Percentiles rank a stretch among this genome's conserved stretches.
Evolutionary conservation across 1,139 yeast species (phyloP).

Genomic region (Saccharomyces hybrid): DNA sequence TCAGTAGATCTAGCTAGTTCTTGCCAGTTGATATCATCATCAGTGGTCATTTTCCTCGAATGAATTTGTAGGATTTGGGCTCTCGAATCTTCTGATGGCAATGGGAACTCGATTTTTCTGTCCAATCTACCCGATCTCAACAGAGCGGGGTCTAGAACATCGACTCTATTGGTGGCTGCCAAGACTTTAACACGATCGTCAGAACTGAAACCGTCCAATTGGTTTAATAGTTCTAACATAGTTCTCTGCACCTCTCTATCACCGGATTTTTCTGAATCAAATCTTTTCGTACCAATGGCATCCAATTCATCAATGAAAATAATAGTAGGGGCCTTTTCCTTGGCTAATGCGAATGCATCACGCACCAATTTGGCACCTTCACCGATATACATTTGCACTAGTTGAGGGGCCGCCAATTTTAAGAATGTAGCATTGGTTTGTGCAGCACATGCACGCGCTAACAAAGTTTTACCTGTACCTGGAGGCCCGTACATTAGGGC

Average conservation of each 20-base stretch:
- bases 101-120: conserved; percentile 93
- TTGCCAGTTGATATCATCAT: conserved; percentile 92
- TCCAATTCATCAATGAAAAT: conserved; percentile 96
- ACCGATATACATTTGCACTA: conserved; percentile 98
- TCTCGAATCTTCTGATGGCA: conserved; percentile 95
- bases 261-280: conserved; percentile 94
- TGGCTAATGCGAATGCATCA: conserved; percentile 97
- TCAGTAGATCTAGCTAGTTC: conserved; percentile 96
- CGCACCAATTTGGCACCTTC: conserved; percentile 98
- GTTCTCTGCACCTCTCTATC: conserved; percentile 99
- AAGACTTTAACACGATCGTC: conserved; percentile 95
- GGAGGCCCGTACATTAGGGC: conserved; percentile 99
- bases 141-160: conserved; percentile 93
- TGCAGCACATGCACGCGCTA: conserved; percentile 99
- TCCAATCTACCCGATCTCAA: conserved; percentile 96
- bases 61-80: conserved; percentile 94
- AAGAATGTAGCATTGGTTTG: conserved; percentile 97
- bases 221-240: conserved; percentile 93
- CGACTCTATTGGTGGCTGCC: conserved; percentile 98
- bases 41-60: conserved; percentile 92
- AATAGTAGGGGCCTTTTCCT: conserved; percentile 96
- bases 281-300: conserved; percentile 97
- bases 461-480: conserved; percentile 94
- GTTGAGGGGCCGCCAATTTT: conserved; percentile 95
- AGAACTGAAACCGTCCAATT: conserved; percentile 96